Conservation (phyloP, 2,329 filamentous ascomycete species). For the Fusarium xylarioides region DNA sequence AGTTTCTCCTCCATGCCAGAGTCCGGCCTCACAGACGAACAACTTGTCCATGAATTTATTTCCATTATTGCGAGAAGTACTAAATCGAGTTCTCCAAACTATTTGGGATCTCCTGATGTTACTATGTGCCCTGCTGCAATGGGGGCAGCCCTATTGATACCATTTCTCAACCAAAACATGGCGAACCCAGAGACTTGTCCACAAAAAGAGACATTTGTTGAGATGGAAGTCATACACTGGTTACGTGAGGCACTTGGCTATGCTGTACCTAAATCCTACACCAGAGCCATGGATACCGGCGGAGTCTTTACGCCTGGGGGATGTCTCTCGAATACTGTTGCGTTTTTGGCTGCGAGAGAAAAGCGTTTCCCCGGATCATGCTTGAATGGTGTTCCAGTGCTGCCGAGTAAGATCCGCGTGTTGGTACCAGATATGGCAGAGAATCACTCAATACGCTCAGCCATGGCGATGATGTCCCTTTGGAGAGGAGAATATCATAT, state of each 20-base stretch:
- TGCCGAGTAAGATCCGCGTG: background rate
- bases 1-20: background rate
- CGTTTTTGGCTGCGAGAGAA: background rate
- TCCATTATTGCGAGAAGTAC: background rate
- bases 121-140: background rate
- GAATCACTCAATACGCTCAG: background rate
- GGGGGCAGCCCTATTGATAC: background rate
- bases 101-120: background rate
- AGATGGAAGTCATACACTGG: background rate
- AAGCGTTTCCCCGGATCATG: background rate
- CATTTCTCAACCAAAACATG: background rate
- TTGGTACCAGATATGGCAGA: background rate
- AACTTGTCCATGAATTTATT: background rate
- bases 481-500: background rate
- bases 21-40: background rate
- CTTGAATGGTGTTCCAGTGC: background rate
- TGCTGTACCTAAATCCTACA: background rate
- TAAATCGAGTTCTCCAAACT: background rate
- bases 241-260: background rate
- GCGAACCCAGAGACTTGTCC: background rate
- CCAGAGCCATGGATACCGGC: background rate
- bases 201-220: no score
- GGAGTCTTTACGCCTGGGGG: background rate
- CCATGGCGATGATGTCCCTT: background rate
- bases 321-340: background rate